Base-by-base conservation (phyloP, 768 basidiomycete species). In the Lanmaoa pseudosensibilis region DNA sequence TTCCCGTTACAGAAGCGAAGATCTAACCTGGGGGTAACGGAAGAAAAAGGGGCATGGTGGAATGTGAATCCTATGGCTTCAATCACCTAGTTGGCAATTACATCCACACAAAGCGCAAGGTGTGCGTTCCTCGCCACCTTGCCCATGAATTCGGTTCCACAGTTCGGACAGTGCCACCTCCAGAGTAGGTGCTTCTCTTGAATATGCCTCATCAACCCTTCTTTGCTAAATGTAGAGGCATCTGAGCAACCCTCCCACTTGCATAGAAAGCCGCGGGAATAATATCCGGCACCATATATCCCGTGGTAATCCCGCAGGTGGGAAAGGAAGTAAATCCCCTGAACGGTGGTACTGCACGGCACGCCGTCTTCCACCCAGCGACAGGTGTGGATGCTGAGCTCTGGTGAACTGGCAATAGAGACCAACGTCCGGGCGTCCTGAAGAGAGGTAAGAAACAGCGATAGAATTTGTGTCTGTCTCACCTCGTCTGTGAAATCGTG, bases 401-500 rank as follows among this genome's bases (percentile, higher is more conserved):
- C 69, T 16, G 69, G 69, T 21, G 69, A 70, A 39, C 55, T 65
- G 15, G 69, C 69, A 44, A 70, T 65, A 32, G 57, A 65, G 13
- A 70, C 50, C 50, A 70, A 38, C 54, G 44, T 70, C 50, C 51
- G 54, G 19, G 61, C 63, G 8, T 70, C 69, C 69, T 69, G 32
- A 23, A 45, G 23, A 61, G 48, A 47, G 46, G 4, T 62, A 16
- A 62, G 58, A 55, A 46, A 45, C 15, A 33, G 46, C 3, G 50
- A 56, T 7, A 32, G 18, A 11, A 5, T 16, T 27, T 16, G 10
- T n/a, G 44, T 38, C 46, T 30, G 27, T 21, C 51, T 48, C 50
- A 69, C 69, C 61, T 71, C 67, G 44, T 70, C 69, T 0, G 69
- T 71, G 47, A 70, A 70, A 45, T 69, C 52, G 18, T 67, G 69